Evolutionary conservation across 139 green algal genomes (phyloP).

Genomic region (Volvox africanus): DNA sequence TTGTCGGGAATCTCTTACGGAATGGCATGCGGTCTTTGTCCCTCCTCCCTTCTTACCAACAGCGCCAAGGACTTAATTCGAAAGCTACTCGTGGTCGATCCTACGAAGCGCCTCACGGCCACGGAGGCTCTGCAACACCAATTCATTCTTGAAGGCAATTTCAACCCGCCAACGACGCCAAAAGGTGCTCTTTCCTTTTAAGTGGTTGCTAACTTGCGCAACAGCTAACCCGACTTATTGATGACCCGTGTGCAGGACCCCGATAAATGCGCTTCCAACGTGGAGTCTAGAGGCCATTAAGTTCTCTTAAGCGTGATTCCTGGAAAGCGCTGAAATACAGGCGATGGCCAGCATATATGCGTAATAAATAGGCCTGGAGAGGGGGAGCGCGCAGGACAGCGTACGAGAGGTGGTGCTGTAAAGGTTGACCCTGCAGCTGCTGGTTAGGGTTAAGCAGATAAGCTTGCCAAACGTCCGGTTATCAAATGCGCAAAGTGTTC

Average conservation of each 20-base stretch:
- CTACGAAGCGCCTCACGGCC: conserved; percentile 76
- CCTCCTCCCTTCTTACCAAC: too few species aligned
- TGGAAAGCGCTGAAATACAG: conserved; percentile 8
- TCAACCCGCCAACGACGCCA: conserved; percentile 4
- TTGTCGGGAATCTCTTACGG: too few species aligned
- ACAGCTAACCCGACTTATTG: not conserved
- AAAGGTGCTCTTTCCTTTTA: too few species aligned
- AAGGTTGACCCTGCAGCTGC: not conserved
- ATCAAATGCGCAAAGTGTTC: too few species aligned
- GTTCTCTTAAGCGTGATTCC: not conserved
- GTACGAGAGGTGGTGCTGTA: not conserved
- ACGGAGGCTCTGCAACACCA: conserved; percentile 78
- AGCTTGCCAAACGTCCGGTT: too few species aligned
- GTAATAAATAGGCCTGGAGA: conserved; percentile 24
- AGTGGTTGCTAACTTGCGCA: not conserved
- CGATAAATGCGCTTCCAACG: not conserved
- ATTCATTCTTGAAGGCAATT: conserved; percentile 70
- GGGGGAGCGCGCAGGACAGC: conserved; percentile 5
- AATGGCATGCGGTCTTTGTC: too few species aligned
- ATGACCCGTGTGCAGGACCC: not conserved
- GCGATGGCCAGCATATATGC: conserved; percentile 8
- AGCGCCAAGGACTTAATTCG: conserved; percentile 83
- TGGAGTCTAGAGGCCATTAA: not conserved
- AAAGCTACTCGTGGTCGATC: conserved; percentile 76
- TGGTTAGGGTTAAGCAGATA: not conserved